These are phyloP conservation scores for Ustilago esculenta DNA, from an alignment of 1,284 basidiomycete species.

Conservation along the genomic window DNA sequence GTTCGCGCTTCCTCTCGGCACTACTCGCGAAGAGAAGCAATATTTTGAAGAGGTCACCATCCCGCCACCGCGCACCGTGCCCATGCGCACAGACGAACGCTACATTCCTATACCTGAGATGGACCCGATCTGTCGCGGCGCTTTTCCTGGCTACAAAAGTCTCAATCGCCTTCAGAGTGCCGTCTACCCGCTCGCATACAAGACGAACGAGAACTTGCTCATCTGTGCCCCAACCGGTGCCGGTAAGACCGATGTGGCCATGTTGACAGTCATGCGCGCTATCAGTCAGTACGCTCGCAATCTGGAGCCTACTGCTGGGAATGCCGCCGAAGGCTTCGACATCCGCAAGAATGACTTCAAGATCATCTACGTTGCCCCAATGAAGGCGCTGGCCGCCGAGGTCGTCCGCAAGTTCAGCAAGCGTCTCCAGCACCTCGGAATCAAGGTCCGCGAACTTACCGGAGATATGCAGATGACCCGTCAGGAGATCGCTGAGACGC, in stretches of 20 bases:
- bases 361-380: slow-evolving; percentile 97
- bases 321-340: slow-evolving; percentile 45
- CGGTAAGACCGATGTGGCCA: slow-evolving; percentile 98
- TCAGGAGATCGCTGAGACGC: slow-evolving; percentile 91
- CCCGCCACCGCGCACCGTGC: slow-evolving; percentile 83
- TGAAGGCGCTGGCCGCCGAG: slow-evolving; percentile 97
- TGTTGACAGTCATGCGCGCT: slow-evolving; percentile 90
- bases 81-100: slow-evolving; percentile 78
- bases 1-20: slow-evolving; percentile 86
- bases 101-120: slow-evolving; percentile 80
- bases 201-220: slow-evolving; percentile 94
- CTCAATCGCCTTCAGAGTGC: slow-evolving; percentile 96
- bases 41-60: slow-evolving; percentile 80
- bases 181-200: slow-evolving; percentile 91
- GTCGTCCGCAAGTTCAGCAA: slow-evolving; percentile 92
- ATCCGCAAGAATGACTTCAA: slow-evolving; percentile 75
- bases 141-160: slow-evolving; percentile 86
- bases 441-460: slow-evolving; percentile 92
- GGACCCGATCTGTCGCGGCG: slow-evolving; percentile 81
- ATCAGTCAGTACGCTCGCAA: slow-evolving; percentile 79
- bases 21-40: slow-evolving; percentile 73
- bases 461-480: slow-evolving; percentile 99
- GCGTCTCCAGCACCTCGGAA: slow-evolving; percentile 86
- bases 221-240: slow-evolving; percentile 70
- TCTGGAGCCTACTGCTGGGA: slow-evolving; percentile 73